Base-by-base conservation (phyloP, 176 grass and related monocot genomes). In the Avena atlantica region DNA sequence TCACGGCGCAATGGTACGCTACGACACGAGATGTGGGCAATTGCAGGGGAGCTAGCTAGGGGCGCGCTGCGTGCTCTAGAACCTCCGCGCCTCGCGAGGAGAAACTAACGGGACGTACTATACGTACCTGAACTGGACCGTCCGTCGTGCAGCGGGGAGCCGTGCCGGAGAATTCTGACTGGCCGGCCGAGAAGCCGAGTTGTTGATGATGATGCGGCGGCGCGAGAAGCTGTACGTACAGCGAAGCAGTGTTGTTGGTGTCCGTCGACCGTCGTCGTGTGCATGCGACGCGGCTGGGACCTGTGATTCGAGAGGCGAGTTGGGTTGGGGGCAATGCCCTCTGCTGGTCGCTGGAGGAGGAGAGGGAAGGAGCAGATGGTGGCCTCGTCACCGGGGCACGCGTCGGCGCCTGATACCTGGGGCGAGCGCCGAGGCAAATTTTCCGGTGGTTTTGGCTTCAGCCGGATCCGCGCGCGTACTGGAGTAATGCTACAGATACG, bases 381-480 rank as follows among this genome's bases (percentile, higher is more conserved):
- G 40, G 87, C 92, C 84, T 87, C 92, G 87, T 94, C 89, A 89
- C 64, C 81, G 31, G 53, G 25, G 76, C 80, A 91, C 88, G 90
- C 82, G 90, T 91, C 83, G 14, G 31, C 78, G 36, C 5, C 40
- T 64, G n/a, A 84, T 89, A 92, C 90, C 80, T 20, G 42, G 13
- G 69, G 87, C 81, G 81, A 71, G 52, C 77, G n/a, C 80, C 61
- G 68, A 85, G 81, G 64, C 34, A 12, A 16, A 11, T 42, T 7
- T 42, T 42, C 40, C 6, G 16, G 9, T 9, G 19, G 36, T 34
- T 83, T 76, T 63, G 65, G 19, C 47, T 61, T 70, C 88, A 1
- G 8, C 12, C 7, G 62, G 70, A 73, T 11, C 53, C 13, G 60
- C 58, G 2, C 13, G 60, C 58, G 2, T 61, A 40, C 4, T 6